phyloP scores from a whole-genome alignment of 192 early-diverging fungal genomes.

The Martensiomyces pterosporus region DNA sequence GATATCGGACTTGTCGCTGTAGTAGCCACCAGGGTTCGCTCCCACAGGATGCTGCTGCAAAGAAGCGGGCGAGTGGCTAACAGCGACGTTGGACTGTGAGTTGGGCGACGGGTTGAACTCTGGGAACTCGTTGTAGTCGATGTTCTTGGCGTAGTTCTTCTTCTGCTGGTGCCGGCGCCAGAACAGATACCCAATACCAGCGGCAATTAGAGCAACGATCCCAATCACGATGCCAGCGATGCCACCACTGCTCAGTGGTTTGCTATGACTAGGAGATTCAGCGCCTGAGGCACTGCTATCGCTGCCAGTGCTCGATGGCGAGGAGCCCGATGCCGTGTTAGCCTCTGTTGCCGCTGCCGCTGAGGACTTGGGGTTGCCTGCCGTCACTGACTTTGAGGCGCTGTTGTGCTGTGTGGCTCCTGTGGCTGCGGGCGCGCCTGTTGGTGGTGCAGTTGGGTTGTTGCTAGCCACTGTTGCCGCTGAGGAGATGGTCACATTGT shows the following conservation, averaged over 20 bases:
- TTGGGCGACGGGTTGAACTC: slow-evolving; percentile 32
- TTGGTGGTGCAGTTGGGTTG: too few relatives aligned
- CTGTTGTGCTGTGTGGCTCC: too few relatives aligned
- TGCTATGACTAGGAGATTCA: neutral
- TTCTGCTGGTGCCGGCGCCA: slow-evolving; percentile 34
- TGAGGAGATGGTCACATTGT: too few relatives aligned
- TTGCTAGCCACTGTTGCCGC: too few relatives aligned
- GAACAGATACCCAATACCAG: slow-evolving; percentile 20
- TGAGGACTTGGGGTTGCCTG: too few relatives aligned
- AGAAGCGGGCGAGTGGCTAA: too few relatives aligned
- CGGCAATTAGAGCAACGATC: slow-evolving; percentile 8
- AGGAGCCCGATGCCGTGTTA: too few relatives aligned
- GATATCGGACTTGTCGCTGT: slow-evolving; percentile 6
- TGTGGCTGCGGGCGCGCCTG: too few relatives aligned
- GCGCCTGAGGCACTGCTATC: neutral
- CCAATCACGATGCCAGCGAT: slow-evolving; percentile 40
- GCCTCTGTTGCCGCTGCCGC: too few relatives aligned
- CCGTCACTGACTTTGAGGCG: too few relatives aligned
- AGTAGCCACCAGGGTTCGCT: slow-evolving; percentile 1
- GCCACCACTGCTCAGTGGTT: slow-evolving; percentile 33
- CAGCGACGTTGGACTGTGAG: neutral
- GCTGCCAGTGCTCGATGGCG: neutral
- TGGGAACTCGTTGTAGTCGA: slow-evolving; percentile 49
- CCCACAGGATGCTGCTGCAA: neutral
- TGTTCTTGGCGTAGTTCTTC: slow-evolving; percentile 20